Base-by-base conservation (phyloP, 768 basidiomycete species). In the Mycena rebaudengoi region DNA sequence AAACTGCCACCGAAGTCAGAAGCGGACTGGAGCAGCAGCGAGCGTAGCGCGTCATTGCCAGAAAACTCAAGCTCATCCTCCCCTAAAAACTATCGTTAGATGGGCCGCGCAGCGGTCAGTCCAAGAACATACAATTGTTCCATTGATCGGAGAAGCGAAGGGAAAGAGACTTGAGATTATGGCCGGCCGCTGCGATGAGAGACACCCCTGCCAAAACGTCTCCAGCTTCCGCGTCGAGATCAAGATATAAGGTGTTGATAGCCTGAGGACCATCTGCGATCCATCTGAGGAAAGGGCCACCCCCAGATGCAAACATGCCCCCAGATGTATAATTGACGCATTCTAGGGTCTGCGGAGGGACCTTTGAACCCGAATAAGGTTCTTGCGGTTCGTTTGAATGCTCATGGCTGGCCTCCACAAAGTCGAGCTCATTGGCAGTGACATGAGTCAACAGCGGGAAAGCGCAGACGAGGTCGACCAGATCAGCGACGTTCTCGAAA, bases 401-500 rank as follows among this genome's bases (percentile, higher is more conserved):
- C 32, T 63, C 60, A 21, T 62, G 65, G n/a, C 61, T 67, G 56
- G 61, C 61, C 5, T 46, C 56, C 7, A 23, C 39, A 29, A 67
- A 28, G 52, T 67, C 66, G n/a, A 67, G 23, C n/a, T 67, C 66
- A 23, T 32, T 41, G 32, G 28, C 66, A 20, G 46, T 54, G 41
- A 67, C 52, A 18, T 60, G 52, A 11, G 40, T 60, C 16, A 67
- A 49, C 51, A 49, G 48, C 10, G 57, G 40, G 45, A 63, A 67
- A 25, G 62, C 35, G 26, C 52, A 59, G 12, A 67, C 62, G 13
- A 67, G 53, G 35, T 67, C 57, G 21, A 67, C 66, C n/a, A 67
- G 29, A 33, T 67, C 35, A 16, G 62, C 29, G 12, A 64, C 52
- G 21, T 45, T 43, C 28, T 64, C 53, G n/a, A 67, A 67, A 7